A percentile compares a stretch with the other conserved stretches of the same genome.
These are phyloP conservation scores for Penicillium fimorum DNA, from an alignment of 495 filamentous ascomycete genomes.

Conservation along the genomic window DNA sequence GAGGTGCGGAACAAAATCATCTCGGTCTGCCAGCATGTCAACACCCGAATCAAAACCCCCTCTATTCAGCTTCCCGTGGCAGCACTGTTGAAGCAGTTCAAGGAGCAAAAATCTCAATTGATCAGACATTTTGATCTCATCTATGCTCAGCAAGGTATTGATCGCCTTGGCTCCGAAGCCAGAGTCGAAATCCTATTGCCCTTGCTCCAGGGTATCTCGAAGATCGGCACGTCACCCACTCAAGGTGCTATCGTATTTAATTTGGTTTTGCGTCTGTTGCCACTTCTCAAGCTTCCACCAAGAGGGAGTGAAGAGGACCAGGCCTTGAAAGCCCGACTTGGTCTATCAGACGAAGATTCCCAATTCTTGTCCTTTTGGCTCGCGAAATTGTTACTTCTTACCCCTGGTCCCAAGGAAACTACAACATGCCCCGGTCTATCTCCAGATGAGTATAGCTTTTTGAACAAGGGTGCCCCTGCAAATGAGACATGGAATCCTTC, in stretches of 20 bases:
- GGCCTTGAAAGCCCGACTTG: slow-evolving; percentile 60
- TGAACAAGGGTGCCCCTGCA: slow-evolving; percentile 56
- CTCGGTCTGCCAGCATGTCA: slow-evolving; percentile 75
- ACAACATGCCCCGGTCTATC: slow-evolving; percentile 67
- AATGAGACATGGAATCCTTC: slow-evolving; percentile 67
- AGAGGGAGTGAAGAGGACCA: slow-evolving; percentile 77
- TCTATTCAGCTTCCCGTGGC: slow-evolving; percentile 80
- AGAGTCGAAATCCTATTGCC: slow-evolving; percentile 68
- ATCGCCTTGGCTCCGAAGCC: slow-evolving; percentile 61
- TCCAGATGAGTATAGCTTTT: slow-evolving; percentile 68
- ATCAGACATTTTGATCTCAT: slow-evolving; percentile 85
- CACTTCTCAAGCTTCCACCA: slow-evolving; percentile 66
- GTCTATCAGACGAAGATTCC: slow-evolving; percentile 69
- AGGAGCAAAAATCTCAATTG: slow-evolving; percentile 66
- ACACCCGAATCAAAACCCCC: slow-evolving; percentile 64
- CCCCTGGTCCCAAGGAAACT: slow-evolving; percentile 37
- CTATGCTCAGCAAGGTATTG: slow-evolving; percentile 84
- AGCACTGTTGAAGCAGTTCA: slow-evolving; percentile 84
- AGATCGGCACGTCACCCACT: slow-evolving; percentile 58
- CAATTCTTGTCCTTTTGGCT: slow-evolving; percentile 74
- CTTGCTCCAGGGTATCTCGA: slow-evolving; percentile 68
- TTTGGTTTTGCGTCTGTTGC: slow-evolving; percentile 71
- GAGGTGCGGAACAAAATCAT: slow-evolving; percentile 81
- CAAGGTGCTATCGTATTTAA: slow-evolving; percentile 78
- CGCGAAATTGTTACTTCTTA: slow-evolving; percentile 73